These are phyloP conservation scores for Amesomyces nigricolor DNA, from an alignment of 2,329 filamentous ascomycete genomes.

Conservation along the genomic window DNA sequence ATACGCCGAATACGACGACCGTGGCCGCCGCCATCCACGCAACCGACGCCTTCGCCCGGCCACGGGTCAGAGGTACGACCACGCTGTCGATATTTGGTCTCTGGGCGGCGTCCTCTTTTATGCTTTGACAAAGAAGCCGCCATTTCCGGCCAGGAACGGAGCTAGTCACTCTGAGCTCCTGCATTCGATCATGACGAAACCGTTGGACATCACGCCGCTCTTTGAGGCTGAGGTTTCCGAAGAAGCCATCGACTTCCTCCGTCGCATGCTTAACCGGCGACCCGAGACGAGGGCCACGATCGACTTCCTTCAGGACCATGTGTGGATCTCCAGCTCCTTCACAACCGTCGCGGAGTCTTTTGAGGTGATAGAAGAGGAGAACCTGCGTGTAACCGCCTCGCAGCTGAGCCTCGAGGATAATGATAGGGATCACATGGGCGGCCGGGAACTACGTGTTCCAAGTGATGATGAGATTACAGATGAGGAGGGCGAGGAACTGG, in stretches of 20 bases:
- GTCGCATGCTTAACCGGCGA: constrained; percentile 73
- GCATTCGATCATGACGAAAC: constrained; percentile 75
- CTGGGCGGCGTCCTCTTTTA: constrained; percentile 89
- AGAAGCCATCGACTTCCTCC: constrained; percentile 66
- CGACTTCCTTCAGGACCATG: constrained; percentile 60
- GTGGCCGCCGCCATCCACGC: constrained; percentile 57
- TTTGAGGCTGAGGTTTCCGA: constrained; percentile 54
- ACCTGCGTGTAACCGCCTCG: constrained; percentile 54
- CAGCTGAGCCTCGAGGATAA: constrained; percentile 57
- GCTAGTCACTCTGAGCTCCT: constrained; percentile 75
- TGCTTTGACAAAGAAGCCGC: constrained; percentile 70
- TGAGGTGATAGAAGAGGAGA: constrained; percentile 58
- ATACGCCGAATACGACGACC: constrained; percentile 62
- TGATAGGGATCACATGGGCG: constrained; percentile 22
- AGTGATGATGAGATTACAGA: constrained; percentile 30
- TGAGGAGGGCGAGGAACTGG: constrained; percentile 30
- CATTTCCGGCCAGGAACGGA: constrained; percentile 73
- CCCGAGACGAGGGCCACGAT: constrained; percentile 73
- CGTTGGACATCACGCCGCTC: constrained; percentile 62
- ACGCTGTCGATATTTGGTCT: constrained; percentile 95
- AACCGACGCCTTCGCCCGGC: constrained; percentile 54
- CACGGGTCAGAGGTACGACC: constrained; percentile 67
- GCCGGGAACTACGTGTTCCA: constrained; percentile 16
- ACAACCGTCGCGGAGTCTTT: constrained; percentile 39
- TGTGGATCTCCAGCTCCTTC: constrained; percentile 56